Base-by-base conservation (phyloP, 1,139 yeast species). In the Debaryomyces udenii region DNA sequence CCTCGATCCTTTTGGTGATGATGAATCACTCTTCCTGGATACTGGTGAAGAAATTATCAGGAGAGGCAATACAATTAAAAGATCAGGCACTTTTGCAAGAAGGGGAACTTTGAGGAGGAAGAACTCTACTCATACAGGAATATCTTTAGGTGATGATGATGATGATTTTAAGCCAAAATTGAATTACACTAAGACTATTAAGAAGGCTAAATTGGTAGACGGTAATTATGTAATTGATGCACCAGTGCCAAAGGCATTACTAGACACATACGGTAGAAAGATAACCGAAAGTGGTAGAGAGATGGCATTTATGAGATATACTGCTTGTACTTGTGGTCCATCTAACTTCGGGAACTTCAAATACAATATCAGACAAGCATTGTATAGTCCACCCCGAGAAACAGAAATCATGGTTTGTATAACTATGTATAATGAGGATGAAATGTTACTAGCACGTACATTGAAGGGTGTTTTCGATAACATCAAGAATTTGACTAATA, bases 381-480 rank as follows among this genome's bases (percentile, higher is more conserved):
- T 85, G 49, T 86, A 85, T 57, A 65, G 71, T 26, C 83, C 80
- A 27, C 85, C 86, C 2, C 68, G 95, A 46, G 73, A 74, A 46
- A 86, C 94, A 0, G 94, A 86, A 61, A 66, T 86, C 39, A 72
- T 85, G 74, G 77, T 86, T 39, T 86, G 85, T 50, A 72, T 87
- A 41, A 86, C 95, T 24, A 83, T 87, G 81, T 86, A 83, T 66
- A 87, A 86, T 57, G 95, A 86, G 65, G 83, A 83, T 55, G 95
- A 87, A 49, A 66, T 84, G 15, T 68, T 83, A 34, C 68, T 86
- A 42, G 93, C 85, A 2, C 68, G 87, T 44, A 86, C 95, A 2
- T 70, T 86, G 48, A 83, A 82, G 56, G 95, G 94, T 39, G 82
- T 86, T 6, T 84, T 86, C 62, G 81, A 83, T 44, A 86, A 87